A percentile compares a stretch with the other conserved stretches of the same genome.
Evolutionary conservation across 2,329 filamentous ascomycete species (phyloP).

Genomic region (Epichloe gansuensis): DNA sequence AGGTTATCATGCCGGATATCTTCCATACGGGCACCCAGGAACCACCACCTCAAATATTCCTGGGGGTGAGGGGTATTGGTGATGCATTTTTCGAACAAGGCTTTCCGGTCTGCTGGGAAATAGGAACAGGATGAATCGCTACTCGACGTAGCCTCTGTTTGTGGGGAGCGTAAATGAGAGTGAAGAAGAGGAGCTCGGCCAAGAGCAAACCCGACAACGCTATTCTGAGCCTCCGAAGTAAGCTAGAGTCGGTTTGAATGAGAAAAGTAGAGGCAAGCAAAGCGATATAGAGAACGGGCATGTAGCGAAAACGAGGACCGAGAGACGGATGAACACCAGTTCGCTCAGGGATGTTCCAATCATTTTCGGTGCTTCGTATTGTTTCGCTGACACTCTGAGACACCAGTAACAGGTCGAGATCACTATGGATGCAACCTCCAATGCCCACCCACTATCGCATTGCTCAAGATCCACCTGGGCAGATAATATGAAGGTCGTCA

Average conservation of each 20-base stretch:
- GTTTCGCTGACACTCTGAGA: not conserved
- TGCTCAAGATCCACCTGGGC: no score
- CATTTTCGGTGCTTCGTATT: conserved; percentile 16
- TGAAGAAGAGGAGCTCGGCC: conserved; percentile 31
- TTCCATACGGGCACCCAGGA: conserved; percentile 42
- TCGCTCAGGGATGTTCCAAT: conserved; percentile 25
- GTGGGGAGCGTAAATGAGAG: conserved; percentile 31
- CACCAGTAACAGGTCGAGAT: not conserved
- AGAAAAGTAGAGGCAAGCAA: conserved; percentile 17
- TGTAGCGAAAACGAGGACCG: conserved; percentile 32
- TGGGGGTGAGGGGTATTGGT: conserved; percentile 42
- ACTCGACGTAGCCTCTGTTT: conserved; percentile 23
- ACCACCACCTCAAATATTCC: conserved; percentile 51
- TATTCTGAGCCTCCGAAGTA: conserved; percentile 4
- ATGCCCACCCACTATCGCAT: no score
- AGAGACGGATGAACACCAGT: conserved; percentile 32
- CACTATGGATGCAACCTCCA: not conserved
- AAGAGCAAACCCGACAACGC: conserved; percentile 19
- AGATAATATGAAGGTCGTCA: no score
- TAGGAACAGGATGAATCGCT: conserved; percentile 28
- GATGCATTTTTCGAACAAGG: conserved; percentile 45
- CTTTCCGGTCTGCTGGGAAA: conserved; percentile 36
- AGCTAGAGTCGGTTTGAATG: not conserved
- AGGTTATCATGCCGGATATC: conserved; percentile 58
- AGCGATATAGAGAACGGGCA: conserved; percentile 26